Evolutionary conservation across 148 eudicot genomes (phyloP), one percentile per base, ranked within the genome.

Genomic region (Vaccinium darrowii): DNA sequence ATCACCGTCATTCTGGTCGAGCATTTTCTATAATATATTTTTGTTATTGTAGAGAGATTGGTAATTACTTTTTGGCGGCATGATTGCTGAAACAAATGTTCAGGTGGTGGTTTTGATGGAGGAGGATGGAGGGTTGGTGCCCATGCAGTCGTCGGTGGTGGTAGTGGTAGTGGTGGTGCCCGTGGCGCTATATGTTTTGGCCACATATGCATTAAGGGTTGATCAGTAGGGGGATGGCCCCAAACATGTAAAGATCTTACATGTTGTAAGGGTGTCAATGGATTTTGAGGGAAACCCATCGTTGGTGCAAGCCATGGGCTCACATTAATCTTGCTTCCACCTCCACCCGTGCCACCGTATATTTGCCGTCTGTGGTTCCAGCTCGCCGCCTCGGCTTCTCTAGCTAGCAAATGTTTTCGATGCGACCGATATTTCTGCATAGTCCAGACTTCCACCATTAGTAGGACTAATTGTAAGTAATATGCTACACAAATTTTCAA

Each of bases 381-480:
- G 82, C 62, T 92, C 51, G 94, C 98, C 16, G 99, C 98, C 87
- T 94, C 99, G 0, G 98, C 96, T 88, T 95, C 99, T 83, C 98
- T 81, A 0, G 95, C 99, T 69, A 92, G 89, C 81, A 97, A 86
- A 88, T 97, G 98, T 56, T 95, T 97, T 78, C 95, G 82, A 79
- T 95, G 98, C 15, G 99, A 95, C 56, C 99, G 88, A 74, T 95
- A 97, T 89, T 97, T 97, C 99, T 97, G 92, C 79, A 87, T 5
- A 73, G 51, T 39, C 69, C 56, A 75, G 10, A 79, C 14, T 52
- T 52, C 15, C 57, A 12, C 2, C 19, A 52, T 51, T 52, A 78
- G 18, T 15, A 43, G 39, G 39, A 36, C 39, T 33, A 33, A 33
- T 39, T 39, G 43, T 39, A 39, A 39, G 43, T 39, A 39, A 39